phyloP scores from a whole-genome alignment of 768 basidiomycete species.

The Rhizopogon vinicolor region DNA sequence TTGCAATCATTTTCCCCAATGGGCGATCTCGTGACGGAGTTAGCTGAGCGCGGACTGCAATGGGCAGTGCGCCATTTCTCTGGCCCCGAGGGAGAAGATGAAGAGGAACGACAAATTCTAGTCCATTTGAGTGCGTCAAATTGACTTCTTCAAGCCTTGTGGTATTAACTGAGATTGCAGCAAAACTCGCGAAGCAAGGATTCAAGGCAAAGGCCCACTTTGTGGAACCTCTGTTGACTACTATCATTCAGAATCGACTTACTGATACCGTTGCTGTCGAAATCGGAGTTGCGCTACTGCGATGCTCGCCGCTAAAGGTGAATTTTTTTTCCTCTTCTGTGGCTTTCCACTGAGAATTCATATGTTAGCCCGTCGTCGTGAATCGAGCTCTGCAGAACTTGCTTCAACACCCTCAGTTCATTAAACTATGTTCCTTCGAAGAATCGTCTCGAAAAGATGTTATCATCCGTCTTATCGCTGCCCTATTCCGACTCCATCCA shows the following conservation, averaged over 20 bases:
- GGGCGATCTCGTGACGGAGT: constrained; percentile 21
- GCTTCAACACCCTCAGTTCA: constrained; percentile 65
- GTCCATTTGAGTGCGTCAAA: constrained; percentile 34
- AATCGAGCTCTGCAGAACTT: constrained; percentile 76
- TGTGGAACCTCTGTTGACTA: constrained; percentile 67
- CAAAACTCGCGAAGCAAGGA: constrained; percentile 7
- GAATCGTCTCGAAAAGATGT: constrained; percentile 33
- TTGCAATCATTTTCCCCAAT: constrained; percentile 14
- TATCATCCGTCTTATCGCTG: constrained; percentile 52
- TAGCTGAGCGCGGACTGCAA: constrained; percentile 46
- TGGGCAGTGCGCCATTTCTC: constrained; percentile 49
- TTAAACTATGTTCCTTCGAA: constrained; percentile 34
- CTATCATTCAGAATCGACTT: constrained; percentile 59
- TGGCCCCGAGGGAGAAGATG: constrained; percentile 21
- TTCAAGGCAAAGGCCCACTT: constrained; percentile 43
- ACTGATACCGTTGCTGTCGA: constrained; percentile 33
- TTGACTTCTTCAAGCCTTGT: not conserved
- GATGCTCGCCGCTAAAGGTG: constrained; percentile 59
- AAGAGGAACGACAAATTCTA: constrained; percentile 17
- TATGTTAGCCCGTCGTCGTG: constrained; percentile 55
- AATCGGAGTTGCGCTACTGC: constrained; percentile 39
- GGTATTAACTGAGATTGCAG: constrained; percentile 9
- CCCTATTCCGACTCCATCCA: constrained; percentile 73
- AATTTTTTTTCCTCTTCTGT: not conserved
- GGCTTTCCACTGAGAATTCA: not conserved